Evolutionary conservation across 495 filamentous ascomycete genomes (phyloP).

Genomic region (Neurospora sp.): DNA sequence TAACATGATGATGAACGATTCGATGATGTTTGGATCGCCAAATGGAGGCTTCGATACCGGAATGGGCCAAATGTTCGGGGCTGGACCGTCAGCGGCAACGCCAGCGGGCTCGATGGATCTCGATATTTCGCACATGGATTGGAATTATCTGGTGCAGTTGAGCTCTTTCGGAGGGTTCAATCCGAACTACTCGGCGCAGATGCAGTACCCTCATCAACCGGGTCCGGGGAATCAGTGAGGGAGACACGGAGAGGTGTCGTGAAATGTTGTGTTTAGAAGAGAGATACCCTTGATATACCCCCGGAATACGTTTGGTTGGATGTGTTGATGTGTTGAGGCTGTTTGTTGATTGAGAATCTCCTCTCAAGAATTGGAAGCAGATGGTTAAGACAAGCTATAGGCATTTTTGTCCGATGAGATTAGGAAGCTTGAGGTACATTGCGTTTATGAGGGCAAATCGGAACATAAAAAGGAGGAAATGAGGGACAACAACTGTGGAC

Average conservation of each 20-base stretch:
- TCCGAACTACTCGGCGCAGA: slow-evolving; percentile 2
- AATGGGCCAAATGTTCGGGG: slow-evolving; percentile 9
- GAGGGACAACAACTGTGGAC: background rate
- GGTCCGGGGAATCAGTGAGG: background rate
- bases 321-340: background rate
- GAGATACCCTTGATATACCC: background rate
- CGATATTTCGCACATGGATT: slow-evolving; percentile 34
- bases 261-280: background rate
- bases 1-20: slow-evolving; percentile 16
- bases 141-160: slow-evolving; percentile 34
- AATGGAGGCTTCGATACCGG: slow-evolving; percentile 10
- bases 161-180: slow-evolving; percentile 24
- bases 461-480: background rate
- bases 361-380: background rate
- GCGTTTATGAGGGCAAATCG: background rate
- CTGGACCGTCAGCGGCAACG: background rate
- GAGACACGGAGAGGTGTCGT: background rate
- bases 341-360: background rate
- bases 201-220: background rate
- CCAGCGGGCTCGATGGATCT: slow-evolving; percentile 23
- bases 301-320: background rate
- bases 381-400: background rate
- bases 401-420: background rate
- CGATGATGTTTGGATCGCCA: slow-evolving; percentile 14
- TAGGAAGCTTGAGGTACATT: background rate